Conservation (phyloP, 1,284 basidiomycete genomes). For the Moesziomyces parantarcticus region DNA sequence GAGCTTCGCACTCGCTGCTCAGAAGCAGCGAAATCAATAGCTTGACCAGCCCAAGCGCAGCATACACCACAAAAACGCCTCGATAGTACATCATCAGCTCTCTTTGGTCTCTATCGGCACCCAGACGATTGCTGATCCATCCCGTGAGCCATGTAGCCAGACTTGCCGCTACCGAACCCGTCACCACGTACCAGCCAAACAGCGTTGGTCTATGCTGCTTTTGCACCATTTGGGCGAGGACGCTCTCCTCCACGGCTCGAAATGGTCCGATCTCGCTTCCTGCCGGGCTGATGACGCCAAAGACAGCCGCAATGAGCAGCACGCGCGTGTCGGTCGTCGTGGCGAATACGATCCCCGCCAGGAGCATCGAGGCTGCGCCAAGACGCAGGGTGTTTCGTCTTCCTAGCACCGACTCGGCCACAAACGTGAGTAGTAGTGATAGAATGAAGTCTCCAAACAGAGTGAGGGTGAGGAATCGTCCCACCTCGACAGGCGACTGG, state of each 20-base stretch:
- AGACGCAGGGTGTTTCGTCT: slow-evolving; percentile 25
- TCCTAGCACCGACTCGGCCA: slow-evolving; percentile 22
- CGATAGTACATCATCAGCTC: slow-evolving; percentile 10
- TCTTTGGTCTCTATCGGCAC: background rate
- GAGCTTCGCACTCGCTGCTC: background rate
- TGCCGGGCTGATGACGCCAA: slow-evolving; percentile 25
- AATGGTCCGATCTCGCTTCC: slow-evolving; percentile 27
- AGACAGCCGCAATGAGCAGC: slow-evolving; percentile 14
- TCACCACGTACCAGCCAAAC: slow-evolving; percentile 27
- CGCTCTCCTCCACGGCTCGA: slow-evolving; percentile 24
- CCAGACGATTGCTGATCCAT: slow-evolving; percentile 1
- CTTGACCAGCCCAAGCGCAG: slow-evolving; percentile 19
- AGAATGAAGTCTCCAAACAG: slow-evolving; percentile 26
- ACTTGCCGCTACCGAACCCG: slow-evolving; percentile 21
- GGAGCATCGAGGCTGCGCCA: slow-evolving; percentile 22
- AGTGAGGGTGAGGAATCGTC: slow-evolving; percentile 17
- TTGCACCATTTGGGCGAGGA: slow-evolving; percentile 16
- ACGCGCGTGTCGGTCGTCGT: slow-evolving; percentile 3
- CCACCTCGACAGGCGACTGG: slow-evolving; percentile 20
- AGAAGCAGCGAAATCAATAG: slow-evolving; percentile 14
- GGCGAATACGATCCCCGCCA: slow-evolving; percentile 24
- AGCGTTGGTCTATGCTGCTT: slow-evolving; percentile 16
- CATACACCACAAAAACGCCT: slow-evolving; percentile 18
- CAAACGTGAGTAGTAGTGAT: slow-evolving; percentile 19
- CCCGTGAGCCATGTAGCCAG: slow-evolving; percentile 24